A percentile compares a stretch with the other conserved stretches of the same genome.
Conservation (phyloP, 768 basidiomycete genomes). For the Mycena capillaripes region DNA sequence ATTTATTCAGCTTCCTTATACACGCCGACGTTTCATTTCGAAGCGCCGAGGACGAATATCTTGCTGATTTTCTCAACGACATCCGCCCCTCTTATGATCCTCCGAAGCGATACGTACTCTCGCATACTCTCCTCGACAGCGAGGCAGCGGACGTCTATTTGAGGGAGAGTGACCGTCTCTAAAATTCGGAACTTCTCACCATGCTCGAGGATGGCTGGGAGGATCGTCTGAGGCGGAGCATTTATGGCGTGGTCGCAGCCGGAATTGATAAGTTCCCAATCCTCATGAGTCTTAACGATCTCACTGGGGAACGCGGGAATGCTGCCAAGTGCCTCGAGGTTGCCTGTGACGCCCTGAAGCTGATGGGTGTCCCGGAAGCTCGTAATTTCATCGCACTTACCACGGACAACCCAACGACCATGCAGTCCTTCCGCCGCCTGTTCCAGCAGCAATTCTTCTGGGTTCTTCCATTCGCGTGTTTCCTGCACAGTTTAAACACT, state of each 20-base stretch:
- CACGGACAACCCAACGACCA: slow-evolving; percentile 50
- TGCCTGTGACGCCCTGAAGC: slow-evolving; percentile 30
- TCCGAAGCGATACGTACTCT: slow-evolving; percentile 41
- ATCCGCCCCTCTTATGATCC: slow-evolving; percentile 42
- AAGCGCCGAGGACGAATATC: no score
- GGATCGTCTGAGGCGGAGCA: slow-evolving; percentile 38
- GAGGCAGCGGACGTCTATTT: slow-evolving; percentile 39
- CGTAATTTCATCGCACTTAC: slow-evolving; percentile 41
- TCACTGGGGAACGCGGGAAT: slow-evolving; percentile 38
- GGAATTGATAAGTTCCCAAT: slow-evolving; percentile 39
- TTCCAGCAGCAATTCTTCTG: slow-evolving; percentile 41
- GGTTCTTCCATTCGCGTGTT: slow-evolving; percentile 44
- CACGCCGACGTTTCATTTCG: no score
- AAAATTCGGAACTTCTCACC: slow-evolving; percentile 36
- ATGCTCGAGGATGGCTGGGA: slow-evolving; percentile 50
- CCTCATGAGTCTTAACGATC: slow-evolving; percentile 41
- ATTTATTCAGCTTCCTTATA: no score
- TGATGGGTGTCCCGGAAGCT: slow-evolving; percentile 37
- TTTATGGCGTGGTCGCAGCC: slow-evolving; percentile 44
- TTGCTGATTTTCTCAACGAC: slow-evolving; percentile 10
- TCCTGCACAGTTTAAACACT: slow-evolving; percentile 42
- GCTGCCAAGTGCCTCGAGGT: slow-evolving; percentile 41
- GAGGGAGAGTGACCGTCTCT: slow-evolving; percentile 35
- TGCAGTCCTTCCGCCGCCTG: slow-evolving; percentile 43
- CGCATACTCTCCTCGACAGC: slow-evolving; percentile 39